Evolutionary conservation across 306 rosid genomes (phyloP).

Genomic region (Inga leiocalycina): DNA sequence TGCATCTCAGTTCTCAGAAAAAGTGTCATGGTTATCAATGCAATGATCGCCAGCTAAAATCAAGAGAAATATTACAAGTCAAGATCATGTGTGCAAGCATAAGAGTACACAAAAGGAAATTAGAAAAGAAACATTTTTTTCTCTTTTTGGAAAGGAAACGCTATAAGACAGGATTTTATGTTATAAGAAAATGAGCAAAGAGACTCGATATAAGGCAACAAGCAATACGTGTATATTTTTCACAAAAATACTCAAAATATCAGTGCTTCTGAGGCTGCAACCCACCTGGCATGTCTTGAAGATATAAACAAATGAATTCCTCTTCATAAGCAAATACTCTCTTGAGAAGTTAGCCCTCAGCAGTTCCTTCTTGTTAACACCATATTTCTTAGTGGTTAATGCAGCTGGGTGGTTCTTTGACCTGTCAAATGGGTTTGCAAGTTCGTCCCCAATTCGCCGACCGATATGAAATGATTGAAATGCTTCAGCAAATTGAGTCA

Average conservation of each 20-base stretch:
- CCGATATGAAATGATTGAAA: slow-evolving; percentile 55
- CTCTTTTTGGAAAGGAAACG: background rate
- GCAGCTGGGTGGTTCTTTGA: slow-evolving; percentile 57
- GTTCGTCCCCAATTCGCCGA: slow-evolving; percentile 35
- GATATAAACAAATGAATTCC: slow-evolving; percentile 50
- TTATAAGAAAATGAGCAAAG: background rate
- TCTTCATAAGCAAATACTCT: slow-evolving; percentile 61
- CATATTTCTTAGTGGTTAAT: slow-evolving; percentile 51
- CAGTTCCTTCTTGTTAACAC: slow-evolving; percentile 44
- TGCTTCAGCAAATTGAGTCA: slow-evolving; percentile 52
- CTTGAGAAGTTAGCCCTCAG: slow-evolving; percentile 59
- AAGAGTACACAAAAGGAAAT: background rate
- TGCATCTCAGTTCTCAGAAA: slow-evolving; percentile 79
- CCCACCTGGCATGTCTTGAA: slow-evolving; percentile 52
- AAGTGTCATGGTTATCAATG: slow-evolving; percentile 53
- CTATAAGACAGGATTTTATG: background rate
- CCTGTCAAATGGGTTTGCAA: slow-evolving; percentile 55
- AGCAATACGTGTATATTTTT: background rate
- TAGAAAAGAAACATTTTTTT: background rate
- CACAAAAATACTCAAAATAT: background rate
- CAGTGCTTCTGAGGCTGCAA: background rate
- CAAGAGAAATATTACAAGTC: background rate
- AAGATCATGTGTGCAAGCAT: background rate
- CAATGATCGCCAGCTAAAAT: slow-evolving; percentile 50
- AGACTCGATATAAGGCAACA: background rate